Evolutionary conservation across 306 rosid species (phyloP).

Genomic region (Gillenia trifoliata): DNA sequence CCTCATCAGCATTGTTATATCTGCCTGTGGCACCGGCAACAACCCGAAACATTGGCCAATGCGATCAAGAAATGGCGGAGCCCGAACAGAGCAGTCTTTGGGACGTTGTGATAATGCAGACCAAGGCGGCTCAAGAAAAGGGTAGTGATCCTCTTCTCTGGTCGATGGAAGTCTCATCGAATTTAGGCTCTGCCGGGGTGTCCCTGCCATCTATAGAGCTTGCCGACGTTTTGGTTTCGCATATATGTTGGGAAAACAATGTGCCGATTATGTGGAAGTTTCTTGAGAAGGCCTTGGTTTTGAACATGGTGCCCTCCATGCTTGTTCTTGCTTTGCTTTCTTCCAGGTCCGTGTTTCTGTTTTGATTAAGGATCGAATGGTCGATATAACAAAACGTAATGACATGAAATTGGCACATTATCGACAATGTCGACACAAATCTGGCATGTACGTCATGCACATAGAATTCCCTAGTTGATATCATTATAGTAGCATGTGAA

Average conservation of each 20-base stretch:
- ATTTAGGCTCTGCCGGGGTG: constrained; percentile 59
- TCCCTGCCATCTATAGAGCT: constrained; percentile 60
- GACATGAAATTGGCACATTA: too few relatives aligned
- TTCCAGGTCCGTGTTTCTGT: constrained; percentile 36
- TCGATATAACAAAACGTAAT: neutral
- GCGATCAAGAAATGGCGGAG: too few relatives aligned
- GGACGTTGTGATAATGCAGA: constrained; percentile 43
- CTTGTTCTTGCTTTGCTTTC: constrained; percentile 65
- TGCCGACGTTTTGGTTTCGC: constrained; percentile 52
- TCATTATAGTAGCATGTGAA: too few relatives aligned
- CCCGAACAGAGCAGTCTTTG: constrained; percentile 24
- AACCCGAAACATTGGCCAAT: too few relatives aligned
- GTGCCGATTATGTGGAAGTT: constrained; percentile 79
- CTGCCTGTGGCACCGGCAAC: too few relatives aligned
- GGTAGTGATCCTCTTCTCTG: constrained; percentile 69
- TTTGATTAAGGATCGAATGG: neutral
- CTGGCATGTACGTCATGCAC: too few relatives aligned
- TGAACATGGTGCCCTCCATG: constrained; percentile 65
- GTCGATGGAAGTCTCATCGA: constrained; percentile 69
- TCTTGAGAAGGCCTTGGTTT: constrained; percentile 54
- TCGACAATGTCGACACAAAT: too few relatives aligned
- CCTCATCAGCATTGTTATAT: too few relatives aligned
- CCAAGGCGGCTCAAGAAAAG: constrained; percentile 55
- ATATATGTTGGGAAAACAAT: constrained; percentile 82
- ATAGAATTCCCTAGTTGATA: too few relatives aligned